These are phyloP conservation scores for Pisolithus tinctorius DNA, from an alignment of 768 basidiomycete genomes.

Conservation along the genomic window DNA sequence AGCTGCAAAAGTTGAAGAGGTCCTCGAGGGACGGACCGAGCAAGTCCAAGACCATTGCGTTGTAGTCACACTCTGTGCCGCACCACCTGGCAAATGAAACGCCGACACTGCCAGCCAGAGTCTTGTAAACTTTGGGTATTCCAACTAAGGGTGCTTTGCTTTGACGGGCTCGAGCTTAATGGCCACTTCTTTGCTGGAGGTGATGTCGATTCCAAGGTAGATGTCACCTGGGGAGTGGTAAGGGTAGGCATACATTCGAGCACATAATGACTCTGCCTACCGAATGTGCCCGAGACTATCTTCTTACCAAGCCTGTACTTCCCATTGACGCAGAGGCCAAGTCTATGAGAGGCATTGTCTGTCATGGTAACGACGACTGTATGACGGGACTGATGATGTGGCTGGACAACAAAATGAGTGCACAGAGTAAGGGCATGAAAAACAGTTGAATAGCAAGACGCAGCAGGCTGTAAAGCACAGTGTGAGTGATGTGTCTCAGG, in stretches of 20 bases:
- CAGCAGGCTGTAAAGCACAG: conserved; percentile 23
- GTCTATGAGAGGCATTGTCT: too few species aligned
- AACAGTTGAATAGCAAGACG: conserved; percentile 10
- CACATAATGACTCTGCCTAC: conserved; percentile 39
- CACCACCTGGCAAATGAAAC: conserved; percentile 98
- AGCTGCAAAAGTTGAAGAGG: conserved; percentile 92
- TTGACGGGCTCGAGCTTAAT: conserved; percentile 94
- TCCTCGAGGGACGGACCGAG: conserved; percentile 89
- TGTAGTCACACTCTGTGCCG: conserved; percentile 96
- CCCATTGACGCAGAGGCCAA: conserved; percentile 85
- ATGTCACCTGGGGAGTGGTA: too few species aligned
- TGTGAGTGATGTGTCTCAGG: conserved; percentile 22
- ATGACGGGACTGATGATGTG: too few species aligned
- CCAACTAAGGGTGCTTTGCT: conserved; percentile 55
- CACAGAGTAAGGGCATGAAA: too few species aligned
- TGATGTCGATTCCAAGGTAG: conserved; percentile 79
- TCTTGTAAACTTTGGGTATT: conserved; percentile 95
- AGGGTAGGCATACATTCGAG: neutral
- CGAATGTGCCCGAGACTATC: conserved; percentile 98
- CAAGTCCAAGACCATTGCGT: conserved; percentile 98
- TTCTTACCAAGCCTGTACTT: conserved; percentile 99
- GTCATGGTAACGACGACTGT: too few species aligned
- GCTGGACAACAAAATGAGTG: too few species aligned
- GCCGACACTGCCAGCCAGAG: conserved; percentile 97
- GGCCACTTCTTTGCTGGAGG: conserved; percentile 99